A percentile compares a stretch with the other conserved stretches of the same genome.
These are phyloP conservation scores for Fusarium stilboides DNA, from an alignment of 2,329 filamentous ascomycete genomes.

Conservation along the genomic window DNA sequence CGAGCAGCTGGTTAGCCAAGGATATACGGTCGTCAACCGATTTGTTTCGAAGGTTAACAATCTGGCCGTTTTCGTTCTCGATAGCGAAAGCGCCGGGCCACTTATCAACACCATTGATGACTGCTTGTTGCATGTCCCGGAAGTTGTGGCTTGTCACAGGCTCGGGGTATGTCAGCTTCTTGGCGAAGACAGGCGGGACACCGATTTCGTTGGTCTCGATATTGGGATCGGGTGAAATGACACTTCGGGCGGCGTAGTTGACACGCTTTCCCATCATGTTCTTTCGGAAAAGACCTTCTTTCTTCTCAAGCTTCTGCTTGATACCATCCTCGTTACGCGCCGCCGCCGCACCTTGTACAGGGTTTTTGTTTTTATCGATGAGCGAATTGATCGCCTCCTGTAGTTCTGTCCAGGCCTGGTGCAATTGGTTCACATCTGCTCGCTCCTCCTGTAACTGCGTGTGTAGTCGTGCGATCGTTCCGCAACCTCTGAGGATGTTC, in stretches of 20 bases:
- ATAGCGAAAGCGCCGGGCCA: slow-evolving; percentile 97
- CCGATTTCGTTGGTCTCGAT: slow-evolving; percentile 99
- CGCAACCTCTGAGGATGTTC: slow-evolving; percentile 82
- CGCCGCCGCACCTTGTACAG: slow-evolving; percentile 82
- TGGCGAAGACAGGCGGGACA: slow-evolving; percentile 97
- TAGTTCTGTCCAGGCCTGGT: slow-evolving; percentile 85
- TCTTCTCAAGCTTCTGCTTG: slow-evolving; percentile 98
- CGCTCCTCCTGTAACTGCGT: slow-evolving; percentile 62
- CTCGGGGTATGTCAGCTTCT: slow-evolving; percentile 95
- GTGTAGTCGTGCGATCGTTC: slow-evolving; percentile 80
- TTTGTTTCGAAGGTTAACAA: slow-evolving; percentile 90
- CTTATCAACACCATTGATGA: slow-evolving; percentile 92
- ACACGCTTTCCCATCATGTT: slow-evolving; percentile 99
- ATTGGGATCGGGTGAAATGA: slow-evolving; percentile 98
- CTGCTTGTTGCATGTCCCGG: slow-evolving; percentile 93
- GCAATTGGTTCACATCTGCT: slow-evolving; percentile 77
- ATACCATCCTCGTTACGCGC: slow-evolving; percentile 91
- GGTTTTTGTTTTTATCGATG: slow-evolving; percentile 90
- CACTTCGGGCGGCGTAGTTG: slow-evolving; percentile 96
- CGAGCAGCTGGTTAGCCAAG: slow-evolving; percentile 92
- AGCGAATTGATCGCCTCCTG: slow-evolving; percentile 94
- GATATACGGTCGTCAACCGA: slow-evolving; percentile 89
- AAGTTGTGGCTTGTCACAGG: slow-evolving; percentile 98
- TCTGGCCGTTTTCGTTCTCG: slow-evolving; percentile 94
- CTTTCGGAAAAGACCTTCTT: slow-evolving; percentile 97